These are phyloP conservation scores for Bimuria novae-zelandiae DNA, from an alignment of 2,329 filamentous ascomycete species.

Conservation along the genomic window DNA sequence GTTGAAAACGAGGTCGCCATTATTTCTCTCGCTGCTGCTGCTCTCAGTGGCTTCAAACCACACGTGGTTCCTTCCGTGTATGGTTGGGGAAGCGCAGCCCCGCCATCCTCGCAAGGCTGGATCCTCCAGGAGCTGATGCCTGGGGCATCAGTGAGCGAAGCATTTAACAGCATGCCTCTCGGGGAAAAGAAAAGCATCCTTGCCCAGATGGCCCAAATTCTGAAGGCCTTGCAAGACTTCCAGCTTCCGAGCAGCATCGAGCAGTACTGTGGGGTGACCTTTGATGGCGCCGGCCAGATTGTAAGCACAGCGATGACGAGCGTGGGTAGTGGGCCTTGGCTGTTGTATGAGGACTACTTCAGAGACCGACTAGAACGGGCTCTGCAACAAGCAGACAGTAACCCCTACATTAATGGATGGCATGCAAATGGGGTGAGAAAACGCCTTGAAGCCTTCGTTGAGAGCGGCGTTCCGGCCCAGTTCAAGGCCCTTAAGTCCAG, in stretches of 20 bases:
- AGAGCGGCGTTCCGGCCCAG: constrained; percentile 25
- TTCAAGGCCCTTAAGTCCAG: constrained; percentile 22
- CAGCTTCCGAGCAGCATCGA: constrained; percentile 37
- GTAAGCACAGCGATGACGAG: constrained; percentile 40
- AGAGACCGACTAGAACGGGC: constrained; percentile 27
- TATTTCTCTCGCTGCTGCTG: constrained; percentile 34
- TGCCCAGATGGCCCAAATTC: constrained; percentile 36
- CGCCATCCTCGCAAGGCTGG: constrained; percentile 26
- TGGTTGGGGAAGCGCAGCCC: constrained; percentile 32
- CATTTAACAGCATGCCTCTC: constrained; percentile 26
- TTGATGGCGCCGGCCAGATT: constrained; percentile 35
- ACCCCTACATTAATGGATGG: constrained; percentile 39
- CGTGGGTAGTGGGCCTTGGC: constrained; percentile 39
- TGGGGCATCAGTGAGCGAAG: constrained; percentile 26
- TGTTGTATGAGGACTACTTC: constrained; percentile 33
- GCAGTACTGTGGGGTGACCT: constrained; percentile 39
- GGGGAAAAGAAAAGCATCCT: constrained; percentile 33
- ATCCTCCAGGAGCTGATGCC: constrained; percentile 43
- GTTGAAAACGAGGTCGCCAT: constrained; percentile 26
- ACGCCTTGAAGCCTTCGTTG: constrained; percentile 35
- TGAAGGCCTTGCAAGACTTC: constrained; percentile 40
- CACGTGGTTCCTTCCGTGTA: constrained; percentile 38
- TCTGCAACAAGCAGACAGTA: constrained; percentile 31
- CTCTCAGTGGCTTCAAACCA: constrained; percentile 29
- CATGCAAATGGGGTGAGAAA: constrained; percentile 32